phyloP scores from a whole-genome alignment of 1,284 basidiomycete genomes.

The Boletus smithii region DNA sequence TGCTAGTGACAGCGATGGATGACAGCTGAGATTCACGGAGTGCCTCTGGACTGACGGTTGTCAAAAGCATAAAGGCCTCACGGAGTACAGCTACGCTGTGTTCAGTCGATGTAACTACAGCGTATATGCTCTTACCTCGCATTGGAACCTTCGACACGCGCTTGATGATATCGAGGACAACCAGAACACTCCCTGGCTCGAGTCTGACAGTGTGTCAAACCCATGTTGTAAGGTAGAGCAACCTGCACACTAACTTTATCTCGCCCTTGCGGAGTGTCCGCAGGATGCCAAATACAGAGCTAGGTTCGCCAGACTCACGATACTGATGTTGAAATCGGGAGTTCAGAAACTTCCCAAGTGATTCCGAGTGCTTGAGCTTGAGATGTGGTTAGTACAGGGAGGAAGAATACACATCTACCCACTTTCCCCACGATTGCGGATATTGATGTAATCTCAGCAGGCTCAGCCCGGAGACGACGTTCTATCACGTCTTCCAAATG shows the following conservation, averaged over 20 bases:
- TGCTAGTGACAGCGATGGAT: slow-evolving; percentile 41
- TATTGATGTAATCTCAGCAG: slow-evolving; percentile 11
- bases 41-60: slow-evolving; percentile 30
- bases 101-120: slow-evolving; percentile 2
- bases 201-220: slow-evolving; percentile 31
- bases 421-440: slow-evolving; percentile 23
- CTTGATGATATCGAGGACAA: slow-evolving; percentile 43
- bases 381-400: slow-evolving; percentile 10
- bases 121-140: slow-evolving; percentile 32
- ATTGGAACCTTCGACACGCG: slow-evolving; percentile 30
- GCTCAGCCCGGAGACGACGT: slow-evolving; percentile 11
- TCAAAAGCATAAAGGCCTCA: slow-evolving; percentile 51
- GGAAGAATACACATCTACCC: slow-evolving; percentile 2
- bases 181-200: slow-evolving; percentile 21
- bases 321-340: slow-evolving; percentile 17
- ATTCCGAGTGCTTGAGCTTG: slow-evolving; percentile 26
- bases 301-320: slow-evolving; percentile 8
- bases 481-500: slow-evolving; percentile 35
- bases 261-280: slow-evolving; percentile 21
- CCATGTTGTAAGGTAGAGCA: slow-evolving; percentile 15
- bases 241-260: slow-evolving; percentile 20
- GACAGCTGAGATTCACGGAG: slow-evolving; percentile 32
- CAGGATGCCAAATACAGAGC: slow-evolving; percentile 13
- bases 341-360: slow-evolving; percentile 18
- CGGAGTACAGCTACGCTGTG: slow-evolving; percentile 39